Conservation (phyloP, 768 basidiomycete genomes). For the Mrakia hoshinonis region DNA sequence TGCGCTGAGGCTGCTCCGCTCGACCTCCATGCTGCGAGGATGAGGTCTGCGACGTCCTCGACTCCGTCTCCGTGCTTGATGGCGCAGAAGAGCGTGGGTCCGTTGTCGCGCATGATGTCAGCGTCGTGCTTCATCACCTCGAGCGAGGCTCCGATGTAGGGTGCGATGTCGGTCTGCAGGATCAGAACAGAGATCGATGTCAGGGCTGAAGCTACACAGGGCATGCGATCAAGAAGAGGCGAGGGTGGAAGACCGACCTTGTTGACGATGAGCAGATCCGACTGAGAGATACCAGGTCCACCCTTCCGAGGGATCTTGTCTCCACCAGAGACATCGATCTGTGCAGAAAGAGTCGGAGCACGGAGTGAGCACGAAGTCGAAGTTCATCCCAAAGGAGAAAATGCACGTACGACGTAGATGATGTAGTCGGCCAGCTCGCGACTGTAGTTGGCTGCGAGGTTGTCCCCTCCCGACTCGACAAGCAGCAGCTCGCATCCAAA, state of each 20-base stretch:
- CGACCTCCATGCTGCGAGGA: conserved; percentile 79
- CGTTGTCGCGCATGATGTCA: conserved; percentile 74
- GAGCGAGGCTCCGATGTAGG: conserved; percentile 82
- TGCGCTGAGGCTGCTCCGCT: conserved; percentile 37
- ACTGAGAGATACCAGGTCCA: conserved; percentile 81
- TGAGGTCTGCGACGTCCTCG: conserved; percentile 67
- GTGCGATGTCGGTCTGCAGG: conserved; percentile 78
- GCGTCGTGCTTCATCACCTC: conserved; percentile 84
- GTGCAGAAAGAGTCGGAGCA: background rate
- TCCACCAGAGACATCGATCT: conserved; percentile 58
- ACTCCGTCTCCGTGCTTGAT: conserved; percentile 71
- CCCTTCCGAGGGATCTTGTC: conserved; percentile 99
- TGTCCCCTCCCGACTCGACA: conserved; percentile 67
- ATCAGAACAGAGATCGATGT: background rate
- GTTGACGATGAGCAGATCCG: conserved; percentile 84
- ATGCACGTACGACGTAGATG: conserved; percentile 64
- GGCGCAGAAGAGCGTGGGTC: conserved; percentile 84
- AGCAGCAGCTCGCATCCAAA: conserved; percentile 83
- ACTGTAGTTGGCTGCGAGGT: conserved; percentile 69
- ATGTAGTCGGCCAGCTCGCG: conserved; percentile 95
- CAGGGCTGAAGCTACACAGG: too few species aligned
- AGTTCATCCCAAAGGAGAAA: background rate
- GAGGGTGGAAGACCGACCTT: conserved; percentile 52
- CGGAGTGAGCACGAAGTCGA: too few species aligned
- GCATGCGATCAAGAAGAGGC: background rate